A percentile compares a stretch with the other conserved stretches of the same genome.
phyloP scores from a whole-genome alignment of 192 early-diverging fungal species.

The Backusella circina region DNA sequence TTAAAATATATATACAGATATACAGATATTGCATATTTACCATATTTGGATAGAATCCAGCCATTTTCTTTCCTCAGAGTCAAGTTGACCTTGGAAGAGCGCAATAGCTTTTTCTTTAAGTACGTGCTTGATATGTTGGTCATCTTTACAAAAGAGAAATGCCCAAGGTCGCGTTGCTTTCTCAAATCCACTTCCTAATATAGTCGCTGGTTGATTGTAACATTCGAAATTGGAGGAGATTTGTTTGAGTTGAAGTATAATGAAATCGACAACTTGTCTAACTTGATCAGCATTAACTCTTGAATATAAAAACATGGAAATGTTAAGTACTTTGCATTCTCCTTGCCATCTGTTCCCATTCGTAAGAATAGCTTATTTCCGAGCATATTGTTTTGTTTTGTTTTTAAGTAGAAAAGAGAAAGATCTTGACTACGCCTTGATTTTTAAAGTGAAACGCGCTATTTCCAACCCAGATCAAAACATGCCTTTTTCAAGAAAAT shows the following conservation, averaged over 20 bases:
- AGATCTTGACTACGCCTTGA: neutral
- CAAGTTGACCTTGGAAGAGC: neutral
- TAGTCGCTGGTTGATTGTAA: neutral
- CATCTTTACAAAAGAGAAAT: neutral
- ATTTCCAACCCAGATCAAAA: neutral
- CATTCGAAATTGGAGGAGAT: neutral
- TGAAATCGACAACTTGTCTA: conserved; percentile 1
- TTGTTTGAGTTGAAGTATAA: neutral
- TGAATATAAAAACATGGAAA: neutral
- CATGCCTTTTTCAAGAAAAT: too few species aligned
- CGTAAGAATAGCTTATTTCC: neutral
- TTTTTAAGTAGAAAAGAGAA: neutral
- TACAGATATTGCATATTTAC: neutral
- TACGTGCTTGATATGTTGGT: neutral
- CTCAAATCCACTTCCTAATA: neutral
- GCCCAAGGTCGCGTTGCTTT: neutral
- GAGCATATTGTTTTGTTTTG: neutral
- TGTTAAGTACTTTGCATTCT: neutral
- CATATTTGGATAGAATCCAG: neutral
- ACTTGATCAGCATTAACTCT: neutral
- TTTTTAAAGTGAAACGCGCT: too few species aligned
- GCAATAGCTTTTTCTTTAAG: neutral
- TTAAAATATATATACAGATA: too few species aligned
- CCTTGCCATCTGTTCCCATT: neutral
- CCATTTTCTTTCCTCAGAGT: neutral